Evolutionary conservation across 768 basidiomycete species (phyloP).

Genomic region (Royoungia palumana): DNA sequence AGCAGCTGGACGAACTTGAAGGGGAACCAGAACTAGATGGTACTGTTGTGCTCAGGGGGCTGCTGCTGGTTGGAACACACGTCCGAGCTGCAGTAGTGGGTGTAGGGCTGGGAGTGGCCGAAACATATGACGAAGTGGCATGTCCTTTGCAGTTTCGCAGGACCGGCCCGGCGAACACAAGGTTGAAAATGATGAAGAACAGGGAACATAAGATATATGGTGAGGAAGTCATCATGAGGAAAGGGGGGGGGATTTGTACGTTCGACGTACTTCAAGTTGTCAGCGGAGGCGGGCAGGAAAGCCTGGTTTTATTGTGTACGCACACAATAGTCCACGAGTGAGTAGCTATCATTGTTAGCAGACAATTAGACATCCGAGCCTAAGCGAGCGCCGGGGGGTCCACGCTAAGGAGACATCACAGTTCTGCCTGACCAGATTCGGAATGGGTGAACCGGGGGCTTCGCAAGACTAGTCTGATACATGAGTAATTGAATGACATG

Average conservation of each 20-base stretch:
- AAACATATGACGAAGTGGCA: neutral
- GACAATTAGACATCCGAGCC: neutral
- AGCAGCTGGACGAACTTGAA: constrained; percentile 24
- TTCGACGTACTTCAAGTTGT: constrained; percentile 3
- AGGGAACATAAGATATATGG: constrained; percentile 2
- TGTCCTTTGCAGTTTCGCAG: constrained; percentile 6
- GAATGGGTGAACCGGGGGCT: too few species aligned
- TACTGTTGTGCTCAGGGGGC: neutral
- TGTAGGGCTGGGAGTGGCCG: too few species aligned
- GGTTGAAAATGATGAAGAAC: constrained; percentile 5
- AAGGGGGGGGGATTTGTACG: neutral
- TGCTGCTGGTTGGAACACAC: neutral
- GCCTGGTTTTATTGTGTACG: constrained; percentile 3
- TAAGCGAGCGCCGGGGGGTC: too few species aligned
- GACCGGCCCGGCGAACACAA: constrained; percentile 14
- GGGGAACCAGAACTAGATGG: neutral
- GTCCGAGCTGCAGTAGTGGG: neutral
- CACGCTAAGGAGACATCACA: too few species aligned
- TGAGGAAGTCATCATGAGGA: neutral
- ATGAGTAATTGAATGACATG: too few species aligned
- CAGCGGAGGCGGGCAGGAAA: neutral
- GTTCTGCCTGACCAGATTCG: too few species aligned
- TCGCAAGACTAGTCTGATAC: too few species aligned
- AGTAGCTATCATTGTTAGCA: neutral
- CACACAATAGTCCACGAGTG: constrained; percentile 14